Conservation (phyloP, 768 basidiomycete species). For the Auriscalpium vulgare region DNA sequence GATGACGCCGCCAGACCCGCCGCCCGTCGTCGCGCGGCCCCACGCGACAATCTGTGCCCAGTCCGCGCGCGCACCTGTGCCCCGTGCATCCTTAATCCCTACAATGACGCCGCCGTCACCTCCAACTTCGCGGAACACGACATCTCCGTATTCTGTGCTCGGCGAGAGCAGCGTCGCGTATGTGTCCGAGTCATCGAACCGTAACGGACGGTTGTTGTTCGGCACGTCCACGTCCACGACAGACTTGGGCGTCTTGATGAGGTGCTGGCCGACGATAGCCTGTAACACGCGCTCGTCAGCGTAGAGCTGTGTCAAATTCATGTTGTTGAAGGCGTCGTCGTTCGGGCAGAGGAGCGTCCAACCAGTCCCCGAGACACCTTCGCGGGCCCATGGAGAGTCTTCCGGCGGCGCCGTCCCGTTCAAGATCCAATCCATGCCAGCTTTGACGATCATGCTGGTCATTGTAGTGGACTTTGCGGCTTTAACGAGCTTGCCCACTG, state of each 20-base stretch:
- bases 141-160: slow-evolving; percentile 64
- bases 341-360: slow-evolving; percentile 91
- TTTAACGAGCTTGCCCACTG: slow-evolving; percentile 80
- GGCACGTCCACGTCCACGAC: slow-evolving; percentile 26
- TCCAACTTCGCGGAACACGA: slow-evolving; percentile 63
- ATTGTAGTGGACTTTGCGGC: slow-evolving; percentile 89
- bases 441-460: slow-evolving; percentile 73
- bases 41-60: slow-evolving; percentile 61
- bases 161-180: slow-evolving; percentile 74
- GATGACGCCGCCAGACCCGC: slow-evolving; percentile 80
- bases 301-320: slow-evolving; percentile 73
- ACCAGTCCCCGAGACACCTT: slow-evolving; percentile 38
- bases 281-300: slow-evolving; percentile 45
- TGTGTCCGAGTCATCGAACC: slow-evolving; percentile 59
- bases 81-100: slow-evolving; percentile 67
- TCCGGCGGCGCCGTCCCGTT: slow-evolving; percentile 77
- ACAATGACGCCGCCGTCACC: slow-evolving; percentile 42
- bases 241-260: slow-evolving; percentile 33
- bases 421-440: slow-evolving; percentile 85
- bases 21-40: slow-evolving; percentile 69
- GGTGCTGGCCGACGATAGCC: slow-evolving; percentile 66
- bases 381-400: slow-evolving; percentile 56
- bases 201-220: slow-evolving; percentile 67
- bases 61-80: slow-evolving; percentile 52
- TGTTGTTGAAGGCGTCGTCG: slow-evolving; percentile 83